phyloP scores from a whole-genome alignment of 2,329 filamentous ascomycete genomes.

The Cercospora nicotianae region DNA sequence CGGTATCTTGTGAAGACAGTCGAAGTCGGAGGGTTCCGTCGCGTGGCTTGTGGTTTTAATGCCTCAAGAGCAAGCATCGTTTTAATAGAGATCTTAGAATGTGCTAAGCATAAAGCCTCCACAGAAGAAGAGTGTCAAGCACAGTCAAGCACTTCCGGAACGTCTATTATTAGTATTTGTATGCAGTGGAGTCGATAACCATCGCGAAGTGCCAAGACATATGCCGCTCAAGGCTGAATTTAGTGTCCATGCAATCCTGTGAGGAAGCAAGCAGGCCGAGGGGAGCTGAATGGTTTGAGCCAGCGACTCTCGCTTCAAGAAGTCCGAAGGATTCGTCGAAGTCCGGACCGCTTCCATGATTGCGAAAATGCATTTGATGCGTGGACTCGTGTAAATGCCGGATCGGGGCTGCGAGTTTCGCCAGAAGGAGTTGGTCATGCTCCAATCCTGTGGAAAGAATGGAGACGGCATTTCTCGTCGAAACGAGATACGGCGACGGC shows the following conservation, averaged over 20 bases:
- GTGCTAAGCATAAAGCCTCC: not conserved
- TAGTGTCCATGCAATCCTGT: not conserved
- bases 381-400: not conserved
- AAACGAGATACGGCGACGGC: not conserved
- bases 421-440: not conserved
- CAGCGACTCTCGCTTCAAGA: not conserved
- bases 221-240: not conserved
- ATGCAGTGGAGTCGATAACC: not conserved
- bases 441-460: not conserved
- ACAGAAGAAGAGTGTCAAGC: not conserved
- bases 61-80: not conserved
- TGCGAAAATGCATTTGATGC: not conserved
- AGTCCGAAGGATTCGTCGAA: not conserved
- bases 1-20: not conserved
- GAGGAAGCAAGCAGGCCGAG: not conserved
- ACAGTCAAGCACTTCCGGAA: not conserved
- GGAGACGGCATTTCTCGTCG: not conserved
- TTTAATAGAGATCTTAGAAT: not conserved
- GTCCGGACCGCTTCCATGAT: not conserved
- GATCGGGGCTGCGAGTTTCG: not conserved
- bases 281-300: not conserved
- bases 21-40: not conserved
- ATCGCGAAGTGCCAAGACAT: conserved; percentile 1
- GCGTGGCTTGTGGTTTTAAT: not conserved
- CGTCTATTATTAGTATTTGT: not conserved